A percentile compares a stretch with the other conserved stretches of the same genome.
phyloP scores from a whole-genome alignment of 768 basidiomycete species.

The Guyanaporus albipodus region DNA sequence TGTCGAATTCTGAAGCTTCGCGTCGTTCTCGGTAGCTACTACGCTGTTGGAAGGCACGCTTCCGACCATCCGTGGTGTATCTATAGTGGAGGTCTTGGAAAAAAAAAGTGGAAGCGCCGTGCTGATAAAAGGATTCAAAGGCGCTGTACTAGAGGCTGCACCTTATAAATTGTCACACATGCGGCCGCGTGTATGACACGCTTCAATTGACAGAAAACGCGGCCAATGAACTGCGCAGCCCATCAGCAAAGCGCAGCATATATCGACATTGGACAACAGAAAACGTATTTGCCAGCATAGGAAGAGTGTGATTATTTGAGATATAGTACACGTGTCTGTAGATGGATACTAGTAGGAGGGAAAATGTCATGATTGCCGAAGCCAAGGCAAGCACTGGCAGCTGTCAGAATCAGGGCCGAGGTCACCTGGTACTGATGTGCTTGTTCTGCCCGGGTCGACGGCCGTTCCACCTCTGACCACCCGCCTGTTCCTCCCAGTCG shows the following conservation, averaged over 20 bases:
- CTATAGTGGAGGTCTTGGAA: not conserved
- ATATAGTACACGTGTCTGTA: slow-evolving; percentile 18
- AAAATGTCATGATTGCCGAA: not conserved
- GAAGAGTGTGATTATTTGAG: slow-evolving; percentile 5
- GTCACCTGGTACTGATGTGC: slow-evolving; percentile 28
- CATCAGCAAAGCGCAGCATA: no score
- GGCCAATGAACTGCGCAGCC: not conserved
- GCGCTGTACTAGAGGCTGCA: not conserved
- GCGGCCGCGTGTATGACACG: slow-evolving; percentile 24
- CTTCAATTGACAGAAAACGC: not conserved
- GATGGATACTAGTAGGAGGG: slow-evolving; percentile 1
- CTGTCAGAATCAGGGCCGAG: no score
- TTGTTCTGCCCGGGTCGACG: slow-evolving; percentile 38
- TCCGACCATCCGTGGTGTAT: slow-evolving; percentile 22
- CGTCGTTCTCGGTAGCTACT: slow-evolving; percentile 8
- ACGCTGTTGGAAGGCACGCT: slow-evolving; percentile 15
- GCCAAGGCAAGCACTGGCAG: no score
- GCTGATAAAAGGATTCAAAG: slow-evolving; percentile 9
- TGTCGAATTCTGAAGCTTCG: slow-evolving; percentile 1
- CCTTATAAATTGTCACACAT: slow-evolving; percentile 24
- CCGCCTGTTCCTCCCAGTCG: slow-evolving; percentile 50
- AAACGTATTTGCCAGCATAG: not conserved
- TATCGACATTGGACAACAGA: not conserved
- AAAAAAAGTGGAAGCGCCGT: slow-evolving; percentile 5
- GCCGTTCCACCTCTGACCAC: slow-evolving; percentile 47